Evolutionary conservation across 129 eudicot genomes (phyloP).

Genomic region (Artemisia annua): DNA sequence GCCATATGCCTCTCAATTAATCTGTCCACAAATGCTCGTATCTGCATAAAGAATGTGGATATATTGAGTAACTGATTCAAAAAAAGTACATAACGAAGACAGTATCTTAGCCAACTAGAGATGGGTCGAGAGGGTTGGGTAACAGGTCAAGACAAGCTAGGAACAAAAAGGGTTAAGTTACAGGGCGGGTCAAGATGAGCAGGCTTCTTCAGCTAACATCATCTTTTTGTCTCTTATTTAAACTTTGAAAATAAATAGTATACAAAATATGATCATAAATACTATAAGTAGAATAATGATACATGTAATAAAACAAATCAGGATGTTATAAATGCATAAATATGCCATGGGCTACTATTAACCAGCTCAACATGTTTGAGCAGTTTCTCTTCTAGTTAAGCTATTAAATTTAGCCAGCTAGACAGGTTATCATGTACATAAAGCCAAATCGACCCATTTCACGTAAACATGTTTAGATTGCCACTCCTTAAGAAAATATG

Average conservation of each 20-base stretch:
- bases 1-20: slow-evolving; percentile 87
- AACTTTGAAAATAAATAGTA: not conserved
- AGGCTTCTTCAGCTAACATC: not conserved
- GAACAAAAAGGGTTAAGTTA: not conserved
- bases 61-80: not conserved
- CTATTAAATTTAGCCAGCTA: not conserved
- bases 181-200: not conserved
- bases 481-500: not conserved
- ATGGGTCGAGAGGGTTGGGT: too few species aligned
- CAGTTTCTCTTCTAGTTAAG: not conserved
- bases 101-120: not conserved
- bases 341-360: slow-evolving; percentile 7
- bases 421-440: not conserved
- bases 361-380: not conserved
- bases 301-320: not conserved
- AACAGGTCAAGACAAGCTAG: too few species aligned
- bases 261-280: not conserved
- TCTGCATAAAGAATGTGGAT: slow-evolving; percentile 46
- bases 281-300: not conserved
- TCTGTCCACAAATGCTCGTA: slow-evolving; percentile 94
- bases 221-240: not conserved
- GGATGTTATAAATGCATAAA: not conserved
- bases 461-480: not conserved
- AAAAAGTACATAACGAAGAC: not conserved
- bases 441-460: not conserved